These are phyloP conservation scores for Nitzschia sp. DNA, from an alignment of 108 stramenopile species.

Conservation along the genomic window DNA sequence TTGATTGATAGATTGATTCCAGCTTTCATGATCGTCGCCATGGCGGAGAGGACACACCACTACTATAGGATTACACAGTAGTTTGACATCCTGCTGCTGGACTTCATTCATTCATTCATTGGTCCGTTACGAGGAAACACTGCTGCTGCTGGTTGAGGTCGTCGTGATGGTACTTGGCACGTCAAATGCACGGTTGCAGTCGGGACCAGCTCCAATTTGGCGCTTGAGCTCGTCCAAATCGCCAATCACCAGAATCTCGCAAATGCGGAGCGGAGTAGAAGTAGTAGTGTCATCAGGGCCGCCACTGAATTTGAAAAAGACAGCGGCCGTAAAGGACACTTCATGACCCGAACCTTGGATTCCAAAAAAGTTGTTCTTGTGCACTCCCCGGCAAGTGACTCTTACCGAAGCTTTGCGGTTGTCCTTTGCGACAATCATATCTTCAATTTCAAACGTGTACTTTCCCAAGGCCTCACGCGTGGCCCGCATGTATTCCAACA, in stretches of 20 bases:
- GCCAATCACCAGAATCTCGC: not conserved
- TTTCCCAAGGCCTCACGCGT: not conserved
- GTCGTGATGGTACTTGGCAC: not conserved
- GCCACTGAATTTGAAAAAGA: slow-evolving; percentile 1
- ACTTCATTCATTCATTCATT: no score
- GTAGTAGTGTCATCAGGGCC: not conserved
- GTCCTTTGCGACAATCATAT: slow-evolving; percentile 2
- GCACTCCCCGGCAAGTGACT: not conserved
- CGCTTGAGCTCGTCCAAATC: slow-evolving; percentile 1
- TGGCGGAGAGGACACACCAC: no score
- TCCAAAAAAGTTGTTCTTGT: not conserved
- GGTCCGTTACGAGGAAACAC: no score
- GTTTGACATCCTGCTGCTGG: no score
- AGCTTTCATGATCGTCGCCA: no score
- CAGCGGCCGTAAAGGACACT: not conserved
- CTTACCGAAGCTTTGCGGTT: not conserved
- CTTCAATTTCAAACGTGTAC: slow-evolving; percentile 2
- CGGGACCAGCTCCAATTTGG: not conserved
- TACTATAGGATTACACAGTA: no score
- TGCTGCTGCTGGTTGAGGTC: no score
- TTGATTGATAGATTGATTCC: no score
- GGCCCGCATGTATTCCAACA: slow-evolving; percentile 1
- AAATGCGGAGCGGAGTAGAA: not conserved
- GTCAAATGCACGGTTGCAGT: not conserved
- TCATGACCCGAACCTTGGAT: not conserved